Conservation (phyloP, 2,329 filamentous ascomycete species). For the Colletotrichum sp. region DNA sequence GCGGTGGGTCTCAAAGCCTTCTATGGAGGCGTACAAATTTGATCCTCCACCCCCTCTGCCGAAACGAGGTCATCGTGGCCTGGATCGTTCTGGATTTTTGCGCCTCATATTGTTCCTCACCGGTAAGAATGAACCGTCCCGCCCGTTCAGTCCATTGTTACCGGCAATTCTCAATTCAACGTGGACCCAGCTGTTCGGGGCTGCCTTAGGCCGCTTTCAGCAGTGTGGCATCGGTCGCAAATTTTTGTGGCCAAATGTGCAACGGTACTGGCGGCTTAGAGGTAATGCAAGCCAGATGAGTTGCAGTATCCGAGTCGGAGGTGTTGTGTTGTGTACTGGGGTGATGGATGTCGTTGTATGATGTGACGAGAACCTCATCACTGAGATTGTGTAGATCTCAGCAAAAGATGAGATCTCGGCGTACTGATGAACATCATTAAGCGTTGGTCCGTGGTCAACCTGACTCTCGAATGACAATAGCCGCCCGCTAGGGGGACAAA, state of each 20-base stretch:
- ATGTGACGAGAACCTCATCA: neutral
- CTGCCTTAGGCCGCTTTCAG: neutral
- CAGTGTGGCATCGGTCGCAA: neutral
- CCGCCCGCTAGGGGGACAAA: neutral
- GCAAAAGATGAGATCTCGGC: neutral
- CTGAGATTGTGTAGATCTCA: neutral
- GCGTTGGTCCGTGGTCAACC: neutral
- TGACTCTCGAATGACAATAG: neutral
- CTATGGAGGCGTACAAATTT: neutral
- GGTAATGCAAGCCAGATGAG: neutral
- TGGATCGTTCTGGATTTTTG: neutral
- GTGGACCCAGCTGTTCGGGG: neutral
- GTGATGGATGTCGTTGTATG: neutral
- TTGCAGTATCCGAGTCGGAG: neutral
- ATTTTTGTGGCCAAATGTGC: neutral
- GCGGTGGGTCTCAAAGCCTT: constrained; percentile 4
- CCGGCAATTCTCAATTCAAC: neutral
- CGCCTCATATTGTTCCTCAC: neutral
- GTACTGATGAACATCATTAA: neutral
- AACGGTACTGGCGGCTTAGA: neutral
- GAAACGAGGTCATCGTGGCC: neutral
- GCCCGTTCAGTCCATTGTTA: neutral
- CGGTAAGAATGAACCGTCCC: neutral
- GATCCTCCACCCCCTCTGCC: neutral
- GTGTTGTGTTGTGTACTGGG: neutral